Evolutionary conservation across 805 yeast genomes (phyloP), one percentile per base, ranked within the genome.

Genomic region (Candida yuanshanica): DNA sequence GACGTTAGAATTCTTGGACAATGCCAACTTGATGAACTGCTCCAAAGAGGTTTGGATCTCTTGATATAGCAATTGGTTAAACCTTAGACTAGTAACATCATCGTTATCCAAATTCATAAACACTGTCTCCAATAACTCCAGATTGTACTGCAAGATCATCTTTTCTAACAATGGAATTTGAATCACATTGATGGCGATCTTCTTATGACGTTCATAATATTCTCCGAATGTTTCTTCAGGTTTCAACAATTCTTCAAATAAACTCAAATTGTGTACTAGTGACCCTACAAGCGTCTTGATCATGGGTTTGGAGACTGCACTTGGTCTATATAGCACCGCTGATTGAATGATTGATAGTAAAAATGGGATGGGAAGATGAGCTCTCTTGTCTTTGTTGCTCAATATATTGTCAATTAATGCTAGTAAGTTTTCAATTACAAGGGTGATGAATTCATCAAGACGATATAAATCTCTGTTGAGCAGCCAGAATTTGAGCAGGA

Each of bases 81-180:
- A 36, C 31, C 31, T 27, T 12, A 27, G 5, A 27, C 9, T 27
- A n/a, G 35, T 35, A 4, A 11, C 24, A 20, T 48, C 51, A n/a
- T 47, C 48, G 9, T 36, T 25, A 4, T 36, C 33, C 11, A 45
- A 17, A 24, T 42, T 48, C 23, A 44, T 38, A 21, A 63, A 51
- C 14, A 77, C 56, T 0, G 65, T 61, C 49, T 81, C 88, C 17
- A 82, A 48, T 3, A 78, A 60, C 51, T 83, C 89, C 58, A 77
- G 66, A 2, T 76, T 62, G 53, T 71, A 75, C 0, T 72, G 56
- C 6, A 80, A 59, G 0, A 69, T 65, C 44, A 79, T 66, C 22
- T 72, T 70, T 41, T 80, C 79, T 2, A 81, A 54, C 4, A 75
- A 55, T 43, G 69, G 70, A 17, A 55, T 57, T 45, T 71, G 81